phyloP scores from a whole-genome alignment of 768 basidiomycete genomes.

The Auriculariales sp. region DNA sequence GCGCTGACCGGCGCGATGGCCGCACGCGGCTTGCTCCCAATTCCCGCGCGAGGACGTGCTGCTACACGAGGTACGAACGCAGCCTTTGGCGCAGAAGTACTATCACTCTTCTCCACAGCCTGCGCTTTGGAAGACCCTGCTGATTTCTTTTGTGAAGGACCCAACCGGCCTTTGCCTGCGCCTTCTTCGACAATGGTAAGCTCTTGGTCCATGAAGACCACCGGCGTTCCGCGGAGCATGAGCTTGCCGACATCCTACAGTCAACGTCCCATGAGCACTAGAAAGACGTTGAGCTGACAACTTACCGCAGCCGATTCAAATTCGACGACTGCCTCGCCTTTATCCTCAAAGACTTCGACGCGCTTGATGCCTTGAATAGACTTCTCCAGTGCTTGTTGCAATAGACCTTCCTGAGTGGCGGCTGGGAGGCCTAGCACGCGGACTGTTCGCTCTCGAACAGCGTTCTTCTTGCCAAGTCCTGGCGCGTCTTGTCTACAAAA shows the following conservation, averaged over 20 bases:
- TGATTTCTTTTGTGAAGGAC: neutral
- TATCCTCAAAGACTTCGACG: conserved; percentile 55
- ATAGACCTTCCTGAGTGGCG: conserved; percentile 72
- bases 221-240: conserved; percentile 53
- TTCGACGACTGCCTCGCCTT: conserved; percentile 26
- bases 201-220: conserved; percentile 48
- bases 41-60: conserved; percentile 56
- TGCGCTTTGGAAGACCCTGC: neutral
- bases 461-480: conserved; percentile 39
- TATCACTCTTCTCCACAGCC: neutral
- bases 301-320: conserved; percentile 23
- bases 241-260: conserved; percentile 72
- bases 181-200: conserved; percentile 51
- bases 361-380: conserved; percentile 44
- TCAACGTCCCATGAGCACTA: neutral
- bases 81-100: conserved; percentile 22
- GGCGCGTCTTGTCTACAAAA: conserved; percentile 24
- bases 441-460: conserved; percentile 56
- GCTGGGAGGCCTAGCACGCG: conserved; percentile 62
- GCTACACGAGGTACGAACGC: conserved; percentile 55
- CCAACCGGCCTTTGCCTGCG: conserved; percentile 8
- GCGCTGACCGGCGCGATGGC: conserved; percentile 16
- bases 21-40: conserved; percentile 37
- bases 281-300: conserved; percentile 5
- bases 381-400: conserved; percentile 85